Percentiles rank a stretch among this genome's conserved stretches.
Evolutionary conservation across 73 alveolate genomes (phyloP).

Genomic region (Tetrahymena malaccensis): DNA sequence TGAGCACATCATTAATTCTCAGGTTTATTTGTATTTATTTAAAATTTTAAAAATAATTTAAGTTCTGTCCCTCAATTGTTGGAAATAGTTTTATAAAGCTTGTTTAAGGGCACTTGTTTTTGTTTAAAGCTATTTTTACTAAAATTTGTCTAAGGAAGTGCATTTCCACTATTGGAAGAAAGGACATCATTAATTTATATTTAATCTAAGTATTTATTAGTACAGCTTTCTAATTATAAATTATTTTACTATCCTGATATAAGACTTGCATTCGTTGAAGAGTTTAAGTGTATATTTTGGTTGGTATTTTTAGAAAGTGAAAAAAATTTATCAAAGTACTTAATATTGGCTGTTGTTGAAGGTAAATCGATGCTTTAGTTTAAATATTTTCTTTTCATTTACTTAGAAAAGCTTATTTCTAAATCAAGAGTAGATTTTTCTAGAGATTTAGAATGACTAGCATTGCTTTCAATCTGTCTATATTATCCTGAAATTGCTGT

Average conservation of each 20-base stretch:
- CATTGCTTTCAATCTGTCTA: background rate
- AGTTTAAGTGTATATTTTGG: background rate
- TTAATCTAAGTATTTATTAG: background rate
- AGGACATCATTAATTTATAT: background rate
- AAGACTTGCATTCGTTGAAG: background rate
- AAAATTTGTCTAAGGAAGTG: background rate
- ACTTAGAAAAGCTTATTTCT: background rate
- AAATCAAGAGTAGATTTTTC: background rate
- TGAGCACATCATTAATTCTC: no score
- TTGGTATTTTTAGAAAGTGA: background rate
- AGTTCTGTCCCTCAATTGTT: background rate
- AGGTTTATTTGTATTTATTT: no score
- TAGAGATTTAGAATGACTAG: background rate
- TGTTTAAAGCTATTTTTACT: background rate
- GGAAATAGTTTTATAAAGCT: background rate
- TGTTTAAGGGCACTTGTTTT: background rate
- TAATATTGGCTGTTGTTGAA: background rate
- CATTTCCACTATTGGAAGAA: background rate
- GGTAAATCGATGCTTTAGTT: background rate
- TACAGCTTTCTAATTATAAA: background rate
- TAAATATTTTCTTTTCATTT: background rate
- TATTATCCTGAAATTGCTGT: background rate
- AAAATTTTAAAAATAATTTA: no score
- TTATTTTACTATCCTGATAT: background rate
- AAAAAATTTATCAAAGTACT: background rate